Conservation (phyloP, 306 rosid genomes). For the Quercus berberidifolia region DNA sequence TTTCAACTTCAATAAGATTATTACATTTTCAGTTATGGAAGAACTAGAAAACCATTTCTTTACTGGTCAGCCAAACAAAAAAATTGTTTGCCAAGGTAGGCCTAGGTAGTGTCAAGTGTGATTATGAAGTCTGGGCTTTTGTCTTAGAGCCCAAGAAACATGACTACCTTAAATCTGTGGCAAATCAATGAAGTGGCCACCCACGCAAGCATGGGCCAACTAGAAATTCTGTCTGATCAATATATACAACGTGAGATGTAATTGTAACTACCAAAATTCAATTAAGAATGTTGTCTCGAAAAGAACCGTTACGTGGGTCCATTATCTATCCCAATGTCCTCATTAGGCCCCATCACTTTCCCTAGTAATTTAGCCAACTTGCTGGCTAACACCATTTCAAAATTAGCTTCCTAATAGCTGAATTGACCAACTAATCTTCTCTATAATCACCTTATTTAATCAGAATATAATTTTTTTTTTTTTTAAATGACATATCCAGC, state of each 20-base stretch:
- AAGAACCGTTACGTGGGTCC: not conserved
- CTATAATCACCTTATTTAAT: not conserved
- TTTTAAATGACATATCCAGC: not conserved
- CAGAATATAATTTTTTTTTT: not conserved
- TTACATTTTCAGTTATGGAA: too few relatives aligned
- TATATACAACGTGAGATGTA: not conserved
- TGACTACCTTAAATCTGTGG: not conserved
- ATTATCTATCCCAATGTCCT: not conserved
- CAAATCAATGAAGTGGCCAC: not conserved
- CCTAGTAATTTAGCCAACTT: not conserved
- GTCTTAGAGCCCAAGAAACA: not conserved
- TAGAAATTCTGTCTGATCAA: not conserved
- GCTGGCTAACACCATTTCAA: not conserved
- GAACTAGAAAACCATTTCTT: too few relatives aligned
- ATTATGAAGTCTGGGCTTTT: not conserved
- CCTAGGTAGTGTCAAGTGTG: not conserved
- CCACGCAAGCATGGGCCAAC: not conserved
- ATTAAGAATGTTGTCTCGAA: not conserved
- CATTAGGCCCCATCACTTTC: not conserved
- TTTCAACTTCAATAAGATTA: too few relatives aligned
- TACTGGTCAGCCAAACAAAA: too few relatives aligned
- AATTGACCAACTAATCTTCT: not conserved
- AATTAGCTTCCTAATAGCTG: not conserved
- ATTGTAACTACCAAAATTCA: not conserved
- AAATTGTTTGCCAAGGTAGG: too few relatives aligned